phyloP scores from a whole-genome alignment of 1,284 basidiomycete species.

The Bjerkandera adusta region DNA sequence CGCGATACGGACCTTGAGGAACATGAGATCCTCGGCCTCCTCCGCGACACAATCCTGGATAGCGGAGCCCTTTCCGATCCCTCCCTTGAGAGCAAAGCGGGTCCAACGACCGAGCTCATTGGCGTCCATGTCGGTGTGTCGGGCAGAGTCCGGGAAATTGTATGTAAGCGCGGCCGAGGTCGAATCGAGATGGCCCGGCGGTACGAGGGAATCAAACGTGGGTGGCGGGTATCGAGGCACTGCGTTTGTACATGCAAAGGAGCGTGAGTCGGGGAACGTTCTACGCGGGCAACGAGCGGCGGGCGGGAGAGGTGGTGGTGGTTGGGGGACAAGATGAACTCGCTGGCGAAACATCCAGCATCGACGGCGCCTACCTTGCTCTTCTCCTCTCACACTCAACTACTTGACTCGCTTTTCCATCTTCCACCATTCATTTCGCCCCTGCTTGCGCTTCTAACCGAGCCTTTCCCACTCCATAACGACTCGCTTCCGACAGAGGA shows the following conservation, averaged over 20 bases:
- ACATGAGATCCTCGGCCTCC: conserved; percentile 82
- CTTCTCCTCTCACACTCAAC: too few relatives aligned
- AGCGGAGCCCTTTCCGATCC: conserved; percentile 76
- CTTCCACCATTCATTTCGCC: too few relatives aligned
- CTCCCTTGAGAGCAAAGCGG: conserved; percentile 77
- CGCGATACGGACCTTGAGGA: conserved; percentile 59
- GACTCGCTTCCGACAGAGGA: too few relatives aligned
- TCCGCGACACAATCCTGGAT: conserved; percentile 77
- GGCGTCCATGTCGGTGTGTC: conserved; percentile 56
- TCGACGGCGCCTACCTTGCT: too few relatives aligned
- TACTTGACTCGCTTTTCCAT: too few relatives aligned
- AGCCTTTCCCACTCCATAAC: too few relatives aligned
- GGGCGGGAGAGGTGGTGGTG: neutral
- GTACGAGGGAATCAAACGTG: neutral
- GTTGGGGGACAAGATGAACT: too few relatives aligned
- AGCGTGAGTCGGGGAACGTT: conserved; percentile 9
- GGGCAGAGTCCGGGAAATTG: too few relatives aligned
- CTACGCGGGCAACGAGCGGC: neutral
- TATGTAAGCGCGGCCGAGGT: neutral
- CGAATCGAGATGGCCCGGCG: neutral
- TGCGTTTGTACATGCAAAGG: conserved; percentile 2
- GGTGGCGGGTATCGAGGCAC: neutral
- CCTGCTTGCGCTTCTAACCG: too few relatives aligned
- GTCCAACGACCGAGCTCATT: conserved; percentile 75
- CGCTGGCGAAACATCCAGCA: too few relatives aligned